Conservation (phyloP, 768 basidiomycete genomes). For the Gelatoporia subvermispora region DNA sequence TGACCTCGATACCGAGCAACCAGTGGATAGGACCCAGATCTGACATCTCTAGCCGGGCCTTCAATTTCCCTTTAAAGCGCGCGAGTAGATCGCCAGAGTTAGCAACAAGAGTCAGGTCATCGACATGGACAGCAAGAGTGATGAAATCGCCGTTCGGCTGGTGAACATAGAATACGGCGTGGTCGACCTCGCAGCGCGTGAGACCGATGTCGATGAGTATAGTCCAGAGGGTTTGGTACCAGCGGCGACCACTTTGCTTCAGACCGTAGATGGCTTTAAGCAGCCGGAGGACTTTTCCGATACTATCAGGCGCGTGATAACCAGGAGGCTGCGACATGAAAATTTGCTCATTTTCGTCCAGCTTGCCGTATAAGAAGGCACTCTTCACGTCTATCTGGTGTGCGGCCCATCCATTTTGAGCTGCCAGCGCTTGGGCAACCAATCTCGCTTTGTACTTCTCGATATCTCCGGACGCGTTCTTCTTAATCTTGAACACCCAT, state of each 20-base stretch:
- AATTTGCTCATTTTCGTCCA: no score
- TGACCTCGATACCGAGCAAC: constrained; percentile 17
- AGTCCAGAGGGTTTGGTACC: constrained; percentile 13
- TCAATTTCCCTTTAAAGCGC: neutral
- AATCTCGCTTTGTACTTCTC: constrained; percentile 23
- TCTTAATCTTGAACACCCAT: no score
- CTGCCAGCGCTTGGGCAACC: constrained; percentile 29
- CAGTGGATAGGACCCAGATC: constrained; percentile 15
- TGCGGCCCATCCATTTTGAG: constrained; percentile 29
- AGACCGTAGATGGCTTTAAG: no score
- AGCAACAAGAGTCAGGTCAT: neutral
- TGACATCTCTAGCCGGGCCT: neutral
- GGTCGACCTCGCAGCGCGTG: constrained; percentile 4
- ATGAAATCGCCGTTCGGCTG: neutral
- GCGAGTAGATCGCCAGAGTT: neutral
- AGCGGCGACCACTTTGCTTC: constrained; percentile 17
- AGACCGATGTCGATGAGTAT: constrained; percentile 7
- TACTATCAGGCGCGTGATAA: neutral
- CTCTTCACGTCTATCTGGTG: constrained; percentile 38
- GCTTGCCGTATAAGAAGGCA: constrained; percentile 35
- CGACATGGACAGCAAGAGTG: constrained; percentile 2
- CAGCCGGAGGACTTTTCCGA: constrained; percentile 5
- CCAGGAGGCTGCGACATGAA: constrained; percentile 6
- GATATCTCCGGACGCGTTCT: no score
- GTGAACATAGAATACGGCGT: constrained; percentile 7